Conservation (phyloP, 1,139 yeast genomes). For the Yamadazyma friedrichii region DNA sequence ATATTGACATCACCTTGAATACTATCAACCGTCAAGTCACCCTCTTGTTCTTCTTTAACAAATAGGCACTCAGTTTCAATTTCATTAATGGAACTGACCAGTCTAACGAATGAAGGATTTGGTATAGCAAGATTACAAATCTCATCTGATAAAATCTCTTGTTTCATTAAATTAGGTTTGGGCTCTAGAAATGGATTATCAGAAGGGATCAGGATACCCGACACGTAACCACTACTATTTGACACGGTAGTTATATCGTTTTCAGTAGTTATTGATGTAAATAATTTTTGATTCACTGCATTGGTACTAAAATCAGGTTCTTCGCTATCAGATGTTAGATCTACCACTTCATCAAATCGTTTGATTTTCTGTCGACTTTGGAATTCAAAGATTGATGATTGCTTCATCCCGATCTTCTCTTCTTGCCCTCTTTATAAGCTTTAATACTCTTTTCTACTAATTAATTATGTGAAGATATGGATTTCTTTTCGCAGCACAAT, state of each 20-base stretch:
- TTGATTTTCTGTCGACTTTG: conserved; percentile 4
- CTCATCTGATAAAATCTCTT: neutral
- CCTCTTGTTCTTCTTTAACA: too few species aligned
- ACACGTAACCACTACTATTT: neutral
- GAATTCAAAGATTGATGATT: conserved; percentile 13
- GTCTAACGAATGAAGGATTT: neutral
- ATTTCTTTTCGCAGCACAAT: conserved; percentile 1
- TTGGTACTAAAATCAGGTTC: neutral
- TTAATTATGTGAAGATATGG: too few species aligned
- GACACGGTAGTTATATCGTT: neutral
- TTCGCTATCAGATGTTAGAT: conserved; percentile 10
- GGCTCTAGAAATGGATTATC: conserved; percentile 1
- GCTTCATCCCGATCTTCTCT: conserved; percentile 9
- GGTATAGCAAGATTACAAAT: neutral
- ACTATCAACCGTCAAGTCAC: too few species aligned
- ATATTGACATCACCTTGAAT: neutral
- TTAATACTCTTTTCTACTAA: too few species aligned
- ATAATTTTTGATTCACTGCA: too few species aligned
- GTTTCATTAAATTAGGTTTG: neutral
- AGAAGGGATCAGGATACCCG: neutral
- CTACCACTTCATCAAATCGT: conserved; percentile 8
- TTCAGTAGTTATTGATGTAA: neutral
- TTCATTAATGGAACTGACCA: neutral
- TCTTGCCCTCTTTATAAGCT: neutral
- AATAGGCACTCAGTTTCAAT: neutral